phyloP scores from a whole-genome alignment of 1,139 yeast species.

The Zygosaccharomyces pseudobailii region DNA sequence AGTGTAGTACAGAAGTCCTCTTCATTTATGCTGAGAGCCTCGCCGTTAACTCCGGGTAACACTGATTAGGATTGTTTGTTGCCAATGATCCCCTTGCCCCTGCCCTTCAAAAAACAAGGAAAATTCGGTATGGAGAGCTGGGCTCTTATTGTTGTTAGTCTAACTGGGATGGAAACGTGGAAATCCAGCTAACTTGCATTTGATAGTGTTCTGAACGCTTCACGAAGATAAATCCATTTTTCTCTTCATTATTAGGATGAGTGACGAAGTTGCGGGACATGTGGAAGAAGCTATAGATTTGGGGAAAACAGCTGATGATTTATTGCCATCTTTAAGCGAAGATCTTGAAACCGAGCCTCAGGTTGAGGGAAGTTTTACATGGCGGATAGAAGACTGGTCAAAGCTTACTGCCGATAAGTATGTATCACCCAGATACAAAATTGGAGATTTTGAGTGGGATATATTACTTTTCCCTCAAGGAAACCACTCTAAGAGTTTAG shows the following conservation, averaged over 20 bases:
- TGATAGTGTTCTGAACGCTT: neutral
- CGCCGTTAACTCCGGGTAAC: constrained; percentile 7
- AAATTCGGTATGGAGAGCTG: neutral
- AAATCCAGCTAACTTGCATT: neutral
- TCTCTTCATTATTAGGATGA: constrained; percentile 5
- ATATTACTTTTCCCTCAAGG: constrained; percentile 76
- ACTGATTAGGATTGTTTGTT: neutral
- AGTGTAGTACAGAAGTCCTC: neutral
- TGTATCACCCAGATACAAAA: constrained; percentile 48
- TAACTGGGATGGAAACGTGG: neutral
- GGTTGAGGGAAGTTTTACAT: constrained; percentile 46
- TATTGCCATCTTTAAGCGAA: constrained; percentile 37
- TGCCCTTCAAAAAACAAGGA: constrained; percentile 9
- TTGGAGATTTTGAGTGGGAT: constrained; percentile 73
- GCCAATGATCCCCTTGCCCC: neutral
- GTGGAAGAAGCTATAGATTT: constrained; percentile 22
- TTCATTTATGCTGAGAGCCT: neutral
- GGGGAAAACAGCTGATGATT: constrained; percentile 27
- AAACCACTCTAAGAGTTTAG: constrained; percentile 47
- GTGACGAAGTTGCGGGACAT: constrained; percentile 15
- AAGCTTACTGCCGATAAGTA: constrained; percentile 44
- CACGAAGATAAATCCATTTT: neutral
- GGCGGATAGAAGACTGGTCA: constrained; percentile 72
- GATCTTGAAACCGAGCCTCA: constrained; percentile 31
- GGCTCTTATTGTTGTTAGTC: neutral